Evolutionary conservation across 768 basidiomycete genomes (phyloP).

Genomic region (Cantharellus cinnabarinus): DNA sequence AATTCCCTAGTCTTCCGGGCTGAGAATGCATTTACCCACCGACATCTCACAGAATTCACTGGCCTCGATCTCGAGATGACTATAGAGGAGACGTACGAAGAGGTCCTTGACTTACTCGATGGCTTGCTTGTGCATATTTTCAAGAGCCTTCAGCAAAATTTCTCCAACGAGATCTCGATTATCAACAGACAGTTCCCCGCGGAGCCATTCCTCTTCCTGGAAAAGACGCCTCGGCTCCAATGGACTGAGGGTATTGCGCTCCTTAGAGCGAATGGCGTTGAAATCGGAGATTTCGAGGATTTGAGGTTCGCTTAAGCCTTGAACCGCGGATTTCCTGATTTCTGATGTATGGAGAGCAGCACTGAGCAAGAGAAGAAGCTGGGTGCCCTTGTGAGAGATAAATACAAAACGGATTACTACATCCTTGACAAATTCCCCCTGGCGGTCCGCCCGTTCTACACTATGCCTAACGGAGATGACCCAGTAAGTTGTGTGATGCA

Average conservation of each 20-base stretch:
- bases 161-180: constrained; percentile 60
- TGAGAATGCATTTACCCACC: constrained; percentile 90
- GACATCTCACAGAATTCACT: constrained; percentile 95
- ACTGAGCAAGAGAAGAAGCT: constrained; percentile 92
- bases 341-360: constrained; percentile 21
- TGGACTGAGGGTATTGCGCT: constrained; percentile 79
- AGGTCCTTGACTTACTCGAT: constrained; percentile 86
- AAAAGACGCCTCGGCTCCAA: constrained; percentile 67
- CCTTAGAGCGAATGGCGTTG: constrained; percentile 69
- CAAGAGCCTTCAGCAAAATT: constrained; percentile 55
- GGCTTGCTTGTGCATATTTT: constrained; percentile 73
- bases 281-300: constrained; percentile 62
- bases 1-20: constrained; percentile 71
- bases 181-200: constrained; percentile 80
- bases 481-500: constrained; percentile 27
- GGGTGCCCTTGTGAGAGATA: constrained; percentile 71
- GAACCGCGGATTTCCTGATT: constrained; percentile 12
- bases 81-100: constrained; percentile 97
- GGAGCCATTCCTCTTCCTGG: constrained; percentile 88
- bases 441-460: constrained; percentile 92
- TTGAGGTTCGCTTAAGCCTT: constrained; percentile 28
- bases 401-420: constrained; percentile 96
- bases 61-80: constrained; percentile 98
- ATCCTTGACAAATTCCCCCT: constrained; percentile 99
- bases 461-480: constrained; percentile 91